Evolutionary conservation across 139 green algal species (phyloP).

Genomic region (Closterium sp.): DNA sequence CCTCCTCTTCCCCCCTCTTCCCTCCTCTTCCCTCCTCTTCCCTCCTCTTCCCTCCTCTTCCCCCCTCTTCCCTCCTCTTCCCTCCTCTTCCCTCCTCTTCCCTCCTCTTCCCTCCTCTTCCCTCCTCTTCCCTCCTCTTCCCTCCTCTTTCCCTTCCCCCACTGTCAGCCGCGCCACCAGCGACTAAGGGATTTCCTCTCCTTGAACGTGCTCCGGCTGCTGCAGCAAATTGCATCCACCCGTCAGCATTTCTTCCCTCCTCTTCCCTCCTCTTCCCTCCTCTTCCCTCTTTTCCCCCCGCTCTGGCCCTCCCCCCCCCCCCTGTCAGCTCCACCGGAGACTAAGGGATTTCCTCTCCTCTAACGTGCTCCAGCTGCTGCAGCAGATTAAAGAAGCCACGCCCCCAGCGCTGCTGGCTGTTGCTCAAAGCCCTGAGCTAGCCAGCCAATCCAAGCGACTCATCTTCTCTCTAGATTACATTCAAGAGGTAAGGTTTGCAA

Average conservation of each 20-base stretch:
- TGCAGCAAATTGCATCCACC: too few species aligned
- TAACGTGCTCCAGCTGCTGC: slow-evolving; percentile 2
- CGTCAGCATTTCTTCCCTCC: too few species aligned
- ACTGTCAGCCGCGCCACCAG: neutral
- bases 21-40: neutral
- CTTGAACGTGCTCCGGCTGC: neutral
- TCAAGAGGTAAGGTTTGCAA: slow-evolving; percentile 1
- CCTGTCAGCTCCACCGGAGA: too few species aligned
- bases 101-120: neutral
- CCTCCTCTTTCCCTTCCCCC: neutral
- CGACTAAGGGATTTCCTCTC: neutral
- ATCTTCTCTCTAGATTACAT: neutral
- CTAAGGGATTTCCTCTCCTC: neutral
- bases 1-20: neutral
- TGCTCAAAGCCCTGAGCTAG: neutral
- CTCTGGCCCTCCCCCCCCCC: too few species aligned
- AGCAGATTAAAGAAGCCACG: neutral
- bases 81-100: neutral
- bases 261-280: neutral
- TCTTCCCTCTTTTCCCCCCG: neutral
- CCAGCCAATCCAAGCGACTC: neutral
- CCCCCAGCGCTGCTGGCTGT: neutral
- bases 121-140: neutral
- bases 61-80: neutral
- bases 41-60: neutral